These are phyloP conservation scores for Tetracladium maxilliforme DNA, from an alignment of 2,329 filamentous ascomycete species.

Conservation along the genomic window DNA sequence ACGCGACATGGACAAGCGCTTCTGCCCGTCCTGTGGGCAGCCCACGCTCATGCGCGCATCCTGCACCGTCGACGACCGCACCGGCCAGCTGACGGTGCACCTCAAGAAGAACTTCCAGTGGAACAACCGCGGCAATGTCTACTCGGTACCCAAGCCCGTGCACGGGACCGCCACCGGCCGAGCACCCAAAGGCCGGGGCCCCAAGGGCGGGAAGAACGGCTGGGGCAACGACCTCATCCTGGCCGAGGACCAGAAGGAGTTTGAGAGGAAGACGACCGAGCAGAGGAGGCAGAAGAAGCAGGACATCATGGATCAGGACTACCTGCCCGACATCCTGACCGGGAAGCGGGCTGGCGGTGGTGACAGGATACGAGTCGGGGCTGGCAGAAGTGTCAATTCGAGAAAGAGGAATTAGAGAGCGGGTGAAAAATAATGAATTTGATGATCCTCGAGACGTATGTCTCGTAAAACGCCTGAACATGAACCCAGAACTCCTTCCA, in stretches of 20 bases:
- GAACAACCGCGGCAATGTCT: constrained; percentile 87
- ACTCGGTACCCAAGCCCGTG: constrained; percentile 81
- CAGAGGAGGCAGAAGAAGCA: constrained; percentile 54
- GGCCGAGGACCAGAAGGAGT: constrained; percentile 95
- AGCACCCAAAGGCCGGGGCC: constrained; percentile 35
- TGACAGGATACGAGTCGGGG: constrained; percentile 66
- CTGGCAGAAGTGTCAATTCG: constrained; percentile 75
- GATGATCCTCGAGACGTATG: constrained; percentile 3
- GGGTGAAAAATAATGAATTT: constrained; percentile 6
- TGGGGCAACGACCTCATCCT: constrained; percentile 80
- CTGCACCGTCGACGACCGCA: constrained; percentile 69
- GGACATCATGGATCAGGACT: constrained; percentile 92
- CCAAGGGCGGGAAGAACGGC: constrained; percentile 74
- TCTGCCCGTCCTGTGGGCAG: constrained; percentile 85
- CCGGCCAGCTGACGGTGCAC: constrained; percentile 72
- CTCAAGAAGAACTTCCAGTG: constrained; percentile 92
- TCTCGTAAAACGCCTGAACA: not conserved
- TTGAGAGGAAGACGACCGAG: constrained; percentile 44
- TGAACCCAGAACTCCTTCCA: constrained; percentile 2
- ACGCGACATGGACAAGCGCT: constrained; percentile 76
- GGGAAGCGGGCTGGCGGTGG: constrained; percentile 54
- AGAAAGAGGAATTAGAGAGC: constrained; percentile 38
- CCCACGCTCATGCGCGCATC: constrained; percentile 71
- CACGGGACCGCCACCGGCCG: constrained; percentile 72
- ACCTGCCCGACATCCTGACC: constrained; percentile 70